Percentiles rank a stretch among this genome's conserved stretches.
Evolutionary conservation across 306 rosid genomes (phyloP).

Genomic region (Cucurbita ficifolia): DNA sequence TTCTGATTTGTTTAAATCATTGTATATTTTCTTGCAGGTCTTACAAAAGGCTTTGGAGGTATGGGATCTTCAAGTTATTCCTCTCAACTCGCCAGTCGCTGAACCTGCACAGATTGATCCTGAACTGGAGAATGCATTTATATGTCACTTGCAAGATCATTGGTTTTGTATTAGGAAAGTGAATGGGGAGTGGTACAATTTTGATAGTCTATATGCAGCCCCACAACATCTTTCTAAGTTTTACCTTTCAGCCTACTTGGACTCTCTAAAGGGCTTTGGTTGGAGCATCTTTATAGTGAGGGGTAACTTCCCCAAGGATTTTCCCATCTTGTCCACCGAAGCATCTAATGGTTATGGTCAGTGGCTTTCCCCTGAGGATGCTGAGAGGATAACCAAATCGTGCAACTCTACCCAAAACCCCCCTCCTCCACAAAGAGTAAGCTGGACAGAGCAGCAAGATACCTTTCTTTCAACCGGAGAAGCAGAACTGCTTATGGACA

Average conservation of each 20-base stretch:
- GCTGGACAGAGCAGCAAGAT: conserved; percentile 18
- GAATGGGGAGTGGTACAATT: conserved; percentile 90
- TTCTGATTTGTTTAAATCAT: neutral
- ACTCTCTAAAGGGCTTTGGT: conserved; percentile 79
- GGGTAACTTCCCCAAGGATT: conserved; percentile 88
- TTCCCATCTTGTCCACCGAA: conserved; percentile 73
- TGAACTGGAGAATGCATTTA: conserved; percentile 82
- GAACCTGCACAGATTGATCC: conserved; percentile 97
- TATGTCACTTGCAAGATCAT: conserved; percentile 87
- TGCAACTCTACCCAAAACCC: conserved; percentile 50
- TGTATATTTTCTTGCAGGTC: conserved; percentile 41
- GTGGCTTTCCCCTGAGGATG: conserved; percentile 94
- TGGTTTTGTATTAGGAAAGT: conserved; percentile 98
- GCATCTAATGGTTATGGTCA: conserved; percentile 89
- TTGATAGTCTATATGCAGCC: conserved; percentile 92
- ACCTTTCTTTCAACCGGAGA: conserved; percentile 33
- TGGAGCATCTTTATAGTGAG: conserved; percentile 98
- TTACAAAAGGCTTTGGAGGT: conserved; percentile 92
- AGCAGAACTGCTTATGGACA: conserved; percentile 25
- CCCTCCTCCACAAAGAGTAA: conserved; percentile 13
- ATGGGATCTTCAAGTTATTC: conserved; percentile 96
- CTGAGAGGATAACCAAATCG: conserved; percentile 85
- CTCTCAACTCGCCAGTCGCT: conserved; percentile 91
- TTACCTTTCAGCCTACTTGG: conserved; percentile 89
- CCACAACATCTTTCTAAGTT: conserved; percentile 90